A percentile compares a stretch with the other conserved stretches of the same genome.
Conservation (phyloP, 1,284 basidiomycete species). For the Cutaneotrichosporon cutaneum region DNA sequence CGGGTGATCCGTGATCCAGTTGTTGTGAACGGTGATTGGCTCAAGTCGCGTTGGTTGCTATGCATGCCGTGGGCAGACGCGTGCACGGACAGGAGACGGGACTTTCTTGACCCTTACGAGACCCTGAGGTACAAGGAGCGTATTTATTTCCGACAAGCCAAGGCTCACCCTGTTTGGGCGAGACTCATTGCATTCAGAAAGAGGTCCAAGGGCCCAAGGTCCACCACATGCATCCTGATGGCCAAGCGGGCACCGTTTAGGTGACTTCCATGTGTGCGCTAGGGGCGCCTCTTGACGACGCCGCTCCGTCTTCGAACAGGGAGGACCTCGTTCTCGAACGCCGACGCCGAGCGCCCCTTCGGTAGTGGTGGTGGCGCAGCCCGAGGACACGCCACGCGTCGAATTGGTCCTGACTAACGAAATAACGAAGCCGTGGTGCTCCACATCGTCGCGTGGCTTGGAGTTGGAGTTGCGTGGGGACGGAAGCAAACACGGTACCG, state of each 20-base stretch:
- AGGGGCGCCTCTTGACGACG: no score
- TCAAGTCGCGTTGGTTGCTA: not conserved
- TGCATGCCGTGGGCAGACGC: not conserved
- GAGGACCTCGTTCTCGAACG: no score
- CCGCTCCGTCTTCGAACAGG: no score
- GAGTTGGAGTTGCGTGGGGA: no score
- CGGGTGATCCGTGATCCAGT: no score
- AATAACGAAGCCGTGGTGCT: no score
- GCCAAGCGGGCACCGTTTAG: not conserved
- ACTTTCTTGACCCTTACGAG: not conserved
- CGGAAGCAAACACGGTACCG: no score
- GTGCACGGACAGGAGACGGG: not conserved
- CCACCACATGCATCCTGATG: not conserved
- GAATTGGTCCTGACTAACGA: not conserved
- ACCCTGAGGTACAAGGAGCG: not conserved
- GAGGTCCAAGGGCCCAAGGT: not conserved
- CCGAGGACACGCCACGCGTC: not conserved
- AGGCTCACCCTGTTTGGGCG: not conserved
- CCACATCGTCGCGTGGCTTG: not conserved
- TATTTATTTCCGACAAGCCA: not conserved
- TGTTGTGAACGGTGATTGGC: not conserved
- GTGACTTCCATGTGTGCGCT: not conserved
- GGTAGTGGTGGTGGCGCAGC: no score
- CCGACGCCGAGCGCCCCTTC: no score
- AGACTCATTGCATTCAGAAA: not conserved